These are phyloP conservation scores for Colletotrichum aenigma DNA, from an alignment of 2,329 filamentous ascomycete genomes.

Conservation along the genomic window DNA sequence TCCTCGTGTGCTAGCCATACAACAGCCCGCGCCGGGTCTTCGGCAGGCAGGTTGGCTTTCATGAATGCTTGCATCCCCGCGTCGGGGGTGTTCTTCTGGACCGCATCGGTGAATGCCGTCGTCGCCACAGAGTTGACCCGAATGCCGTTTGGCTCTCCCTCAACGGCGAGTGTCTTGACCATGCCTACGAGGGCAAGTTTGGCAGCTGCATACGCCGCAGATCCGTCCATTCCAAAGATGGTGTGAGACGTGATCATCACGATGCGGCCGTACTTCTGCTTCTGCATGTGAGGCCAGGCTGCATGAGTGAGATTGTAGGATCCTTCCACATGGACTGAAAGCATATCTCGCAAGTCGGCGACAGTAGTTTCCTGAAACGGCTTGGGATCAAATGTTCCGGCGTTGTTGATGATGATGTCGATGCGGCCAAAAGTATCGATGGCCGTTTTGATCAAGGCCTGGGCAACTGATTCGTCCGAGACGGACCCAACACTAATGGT, in stretches of 20 bases:
- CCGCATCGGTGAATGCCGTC: background rate
- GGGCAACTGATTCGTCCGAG: background rate
- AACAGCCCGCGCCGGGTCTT: background rate
- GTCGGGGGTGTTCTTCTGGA: background rate
- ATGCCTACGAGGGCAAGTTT: background rate
- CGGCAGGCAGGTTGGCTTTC: background rate
- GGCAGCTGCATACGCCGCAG: background rate
- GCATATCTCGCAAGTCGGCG: background rate
- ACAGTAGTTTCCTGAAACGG: background rate
- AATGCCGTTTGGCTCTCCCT: background rate
- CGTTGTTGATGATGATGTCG: slow-evolving; percentile 3
- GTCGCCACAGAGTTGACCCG: background rate
- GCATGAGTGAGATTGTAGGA: background rate
- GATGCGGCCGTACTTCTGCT: background rate
- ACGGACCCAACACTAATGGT: background rate
- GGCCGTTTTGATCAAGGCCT: background rate
- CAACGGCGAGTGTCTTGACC: background rate
- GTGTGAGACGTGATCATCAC: background rate
- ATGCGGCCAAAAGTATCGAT: background rate
- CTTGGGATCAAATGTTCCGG: background rate
- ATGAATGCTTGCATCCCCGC: background rate
- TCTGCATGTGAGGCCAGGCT: background rate
- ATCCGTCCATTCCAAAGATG: background rate
- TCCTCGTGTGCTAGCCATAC: background rate
- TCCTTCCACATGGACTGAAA: background rate